Evolutionary conservation across 257 asterid species (phyloP).

Genomic region (Prunella vulgaris): DNA sequence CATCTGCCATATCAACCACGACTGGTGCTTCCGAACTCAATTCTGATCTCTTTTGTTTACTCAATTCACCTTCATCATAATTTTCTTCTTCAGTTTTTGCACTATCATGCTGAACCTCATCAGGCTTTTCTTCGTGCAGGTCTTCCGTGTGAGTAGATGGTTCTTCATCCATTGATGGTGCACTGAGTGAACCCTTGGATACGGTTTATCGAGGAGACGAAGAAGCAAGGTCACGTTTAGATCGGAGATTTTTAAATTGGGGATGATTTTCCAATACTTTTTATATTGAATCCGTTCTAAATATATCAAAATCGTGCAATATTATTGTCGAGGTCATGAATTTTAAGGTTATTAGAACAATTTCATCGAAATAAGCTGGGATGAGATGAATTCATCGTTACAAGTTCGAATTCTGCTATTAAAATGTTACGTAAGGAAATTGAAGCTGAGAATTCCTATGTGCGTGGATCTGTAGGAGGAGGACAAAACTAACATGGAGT

Average conservation of each 20-base stretch:
- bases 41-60: slow-evolving; percentile 30
- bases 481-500: background rate
- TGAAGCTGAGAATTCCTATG: background rate
- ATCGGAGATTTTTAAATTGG: background rate
- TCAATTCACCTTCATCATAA: slow-evolving; percentile 36
- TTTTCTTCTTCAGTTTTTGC: slow-evolving; percentile 39
- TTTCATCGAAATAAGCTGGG: background rate
- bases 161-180: slow-evolving; percentile 15
- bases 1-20: slow-evolving; percentile 51
- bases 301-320: background rate
- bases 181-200: background rate
- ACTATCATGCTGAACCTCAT: slow-evolving; percentile 28
- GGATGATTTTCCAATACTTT: background rate
- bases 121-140: slow-evolving; percentile 23
- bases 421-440: background rate
- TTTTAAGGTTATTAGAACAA: background rate
- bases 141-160: slow-evolving; percentile 24
- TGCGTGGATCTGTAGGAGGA: background rate
- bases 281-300: background rate
- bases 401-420: background rate
- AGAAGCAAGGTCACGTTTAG: background rate
- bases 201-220: background rate
- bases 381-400: background rate
- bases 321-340: background rate
- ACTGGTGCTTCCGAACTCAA: slow-evolving; percentile 49